Evolutionary conservation across 352 stramenopile species (phyloP).

Genomic region (Pelagophyceae sp.): DNA sequence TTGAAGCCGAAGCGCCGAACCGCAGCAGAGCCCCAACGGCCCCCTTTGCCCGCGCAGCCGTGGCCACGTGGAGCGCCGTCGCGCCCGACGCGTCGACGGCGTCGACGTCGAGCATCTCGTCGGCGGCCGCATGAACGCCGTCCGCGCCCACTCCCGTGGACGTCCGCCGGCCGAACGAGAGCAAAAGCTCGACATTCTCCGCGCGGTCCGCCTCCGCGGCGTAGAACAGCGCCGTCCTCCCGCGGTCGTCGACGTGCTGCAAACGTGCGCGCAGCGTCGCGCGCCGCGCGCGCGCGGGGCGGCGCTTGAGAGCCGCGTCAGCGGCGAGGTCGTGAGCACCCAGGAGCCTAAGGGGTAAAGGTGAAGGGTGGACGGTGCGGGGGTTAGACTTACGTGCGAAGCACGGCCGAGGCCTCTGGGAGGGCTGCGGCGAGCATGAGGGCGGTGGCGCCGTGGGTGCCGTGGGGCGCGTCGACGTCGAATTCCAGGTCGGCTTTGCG

Average conservation of each 20-base stretch:
- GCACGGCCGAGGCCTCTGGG: constrained; percentile 1
- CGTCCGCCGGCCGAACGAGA: not conserved
- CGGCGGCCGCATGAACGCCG: not conserved
- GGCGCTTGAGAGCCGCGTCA: constrained; percentile 5
- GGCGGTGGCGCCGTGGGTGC: not conserved
- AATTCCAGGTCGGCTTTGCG: not conserved
- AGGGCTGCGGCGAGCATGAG: constrained; percentile 14
- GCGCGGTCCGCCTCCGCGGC: constrained; percentile 15
- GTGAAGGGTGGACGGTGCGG: too few relatives aligned
- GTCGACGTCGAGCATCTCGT: constrained; percentile 19
- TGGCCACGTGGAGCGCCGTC: constrained; percentile 7
- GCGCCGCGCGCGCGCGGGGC: not conserved
- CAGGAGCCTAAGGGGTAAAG: too few relatives aligned
- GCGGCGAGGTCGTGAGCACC: constrained; percentile 11
- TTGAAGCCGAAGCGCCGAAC: constrained; percentile 1
- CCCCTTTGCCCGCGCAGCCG: not conserved
- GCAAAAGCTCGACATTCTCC: constrained; percentile 19
- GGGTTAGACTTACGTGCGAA: too few relatives aligned
- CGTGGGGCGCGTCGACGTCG: constrained; percentile 11
- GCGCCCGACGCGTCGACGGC: not conserved
- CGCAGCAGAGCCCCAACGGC: constrained; percentile 11
- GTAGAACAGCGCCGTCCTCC: constrained; percentile 13
- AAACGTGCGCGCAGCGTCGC: not conserved
- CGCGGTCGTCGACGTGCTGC: not conserved
- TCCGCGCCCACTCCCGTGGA: not conserved